Evolutionary conservation across 1,139 yeast species (phyloP), one percentile per base, ranked within the genome.

Genomic region (Debaryomyces psychrophilus): DNA sequence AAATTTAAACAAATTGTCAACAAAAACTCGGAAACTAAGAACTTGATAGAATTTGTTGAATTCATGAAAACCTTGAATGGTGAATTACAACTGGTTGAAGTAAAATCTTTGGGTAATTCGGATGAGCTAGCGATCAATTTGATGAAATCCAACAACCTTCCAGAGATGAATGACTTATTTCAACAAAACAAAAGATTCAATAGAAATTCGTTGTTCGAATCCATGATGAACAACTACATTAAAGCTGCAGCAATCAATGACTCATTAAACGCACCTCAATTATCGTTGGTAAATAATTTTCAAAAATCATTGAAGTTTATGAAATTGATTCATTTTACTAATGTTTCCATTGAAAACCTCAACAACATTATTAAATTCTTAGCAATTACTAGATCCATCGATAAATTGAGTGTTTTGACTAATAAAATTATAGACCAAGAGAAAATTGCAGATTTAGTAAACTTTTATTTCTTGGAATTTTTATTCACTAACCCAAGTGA

Each of bases 401-500:
- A 62, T 4, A 46, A 56, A 7, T 60, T 73, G 50, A 60, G 64
- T 37, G 50, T 70, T 20, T 52, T 74, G 31, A 52, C 68, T 37
- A 60, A 56, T 38, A 67, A 71, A 49, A 56, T 73, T 12, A 48
- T 67, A 22, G 48, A 52, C 22, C 46, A 45, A 6, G 48, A 48
- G n/a, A 43, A 53, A 8, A 43, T 57, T 20, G 33, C 67, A 3
- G 55, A 53, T 29, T 52, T 64, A 26, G 35, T 69, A 15, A 66
- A 64, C 48, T 67, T 65, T 50, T 66, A 66, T 37, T 63, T 66
- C 44, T 48, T 69, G 52, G 73, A 70, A 51, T 57, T 64, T 20
- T 44, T 52, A 18, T 40, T 67, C 4, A 44, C 52, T 4, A 51
- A 54, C 12, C 26, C 28, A 1, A 46, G 41, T 5, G 66, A 65